Evolutionary conservation across 495 filamentous ascomycete genomes (phyloP).

Genomic region (Penicillium angulare): DNA sequence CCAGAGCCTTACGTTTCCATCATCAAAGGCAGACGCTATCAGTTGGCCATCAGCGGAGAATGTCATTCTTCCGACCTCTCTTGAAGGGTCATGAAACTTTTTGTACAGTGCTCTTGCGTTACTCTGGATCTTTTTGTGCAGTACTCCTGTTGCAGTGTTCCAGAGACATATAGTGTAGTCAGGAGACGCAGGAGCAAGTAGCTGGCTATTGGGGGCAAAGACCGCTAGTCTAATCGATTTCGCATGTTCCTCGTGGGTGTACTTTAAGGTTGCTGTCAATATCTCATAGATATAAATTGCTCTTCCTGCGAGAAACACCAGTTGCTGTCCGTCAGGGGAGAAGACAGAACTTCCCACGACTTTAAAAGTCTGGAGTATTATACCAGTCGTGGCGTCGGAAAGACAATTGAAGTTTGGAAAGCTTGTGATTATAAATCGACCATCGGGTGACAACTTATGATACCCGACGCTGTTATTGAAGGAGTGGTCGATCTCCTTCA

Average conservation of each 20-base stretch:
- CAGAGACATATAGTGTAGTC: conserved; percentile 27
- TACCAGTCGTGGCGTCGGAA: neutral
- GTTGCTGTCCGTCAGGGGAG: conserved; percentile 14
- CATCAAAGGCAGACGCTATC: neutral
- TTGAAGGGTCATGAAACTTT: too few species aligned
- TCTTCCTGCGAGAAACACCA: conserved; percentile 19
- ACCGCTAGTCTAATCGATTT: conserved; percentile 11
- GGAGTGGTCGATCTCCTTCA: too few species aligned
- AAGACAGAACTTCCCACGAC: conserved; percentile 20
- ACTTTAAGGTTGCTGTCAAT: neutral
- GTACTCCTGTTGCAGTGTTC: neutral
- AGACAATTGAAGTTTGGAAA: too few species aligned
- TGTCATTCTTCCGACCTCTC: conserved; percentile 6
- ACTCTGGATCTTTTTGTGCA: too few species aligned
- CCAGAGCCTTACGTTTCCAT: neutral
- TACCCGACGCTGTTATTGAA: too few species aligned
- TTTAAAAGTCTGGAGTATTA: conserved; percentile 7
- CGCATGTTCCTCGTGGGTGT: conserved; percentile 18
- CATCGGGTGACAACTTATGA: too few species aligned
- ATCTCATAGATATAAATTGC: conserved; percentile 4
- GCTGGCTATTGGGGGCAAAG: conserved; percentile 24
- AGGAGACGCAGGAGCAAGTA: conserved; percentile 29
- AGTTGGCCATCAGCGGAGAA: conserved; percentile 1
- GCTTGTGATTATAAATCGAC: too few species aligned
- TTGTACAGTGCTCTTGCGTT: too few species aligned